Evolutionary conservation across 2,329 filamentous ascomycete genomes (phyloP).

Genomic region (Penicillium sp.): DNA sequence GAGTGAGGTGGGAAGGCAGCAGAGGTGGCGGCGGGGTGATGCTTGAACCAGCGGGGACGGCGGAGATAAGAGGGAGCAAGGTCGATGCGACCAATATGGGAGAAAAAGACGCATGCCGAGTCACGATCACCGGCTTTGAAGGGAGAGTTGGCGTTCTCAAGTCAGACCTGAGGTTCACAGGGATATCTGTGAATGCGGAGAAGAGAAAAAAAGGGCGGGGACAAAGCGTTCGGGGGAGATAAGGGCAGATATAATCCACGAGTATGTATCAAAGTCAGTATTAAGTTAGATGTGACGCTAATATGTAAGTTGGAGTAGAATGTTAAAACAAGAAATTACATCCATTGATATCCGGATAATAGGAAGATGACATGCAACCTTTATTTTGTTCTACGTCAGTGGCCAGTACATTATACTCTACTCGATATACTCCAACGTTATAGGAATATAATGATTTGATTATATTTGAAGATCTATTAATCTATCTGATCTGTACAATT

Average conservation of each 20-base stretch:
- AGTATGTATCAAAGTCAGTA: too few relatives aligned
- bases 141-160: slow-evolving; percentile 4
- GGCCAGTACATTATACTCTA: not conserved
- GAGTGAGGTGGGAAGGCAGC: slow-evolving; percentile 31
- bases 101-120: slow-evolving; percentile 11
- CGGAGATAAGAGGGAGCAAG: slow-evolving; percentile 24
- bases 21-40: slow-evolving; percentile 36
- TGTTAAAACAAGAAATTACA: not conserved
- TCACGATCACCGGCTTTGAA: not conserved
- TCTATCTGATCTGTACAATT: not conserved
- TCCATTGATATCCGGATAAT: not conserved
- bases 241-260: not conserved
- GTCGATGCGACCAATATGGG: slow-evolving; percentile 20
- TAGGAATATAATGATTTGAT: not conserved
- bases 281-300: not conserved
- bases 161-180: slow-evolving; percentile 8
- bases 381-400: slow-evolving; percentile 7
- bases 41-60: slow-evolving; percentile 40
- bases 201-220: not conserved
- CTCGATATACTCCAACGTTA: not conserved
- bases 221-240: not conserved
- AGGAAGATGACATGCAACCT: not conserved
- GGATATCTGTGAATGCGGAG: slow-evolving; percentile 1
- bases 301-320: not conserved
- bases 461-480: not conserved